A percentile compares a stretch with the other conserved stretches of the same genome.
Evolutionary conservation across 306 rosid genomes (phyloP).

Genomic region (Quercus variabilis): DNA sequence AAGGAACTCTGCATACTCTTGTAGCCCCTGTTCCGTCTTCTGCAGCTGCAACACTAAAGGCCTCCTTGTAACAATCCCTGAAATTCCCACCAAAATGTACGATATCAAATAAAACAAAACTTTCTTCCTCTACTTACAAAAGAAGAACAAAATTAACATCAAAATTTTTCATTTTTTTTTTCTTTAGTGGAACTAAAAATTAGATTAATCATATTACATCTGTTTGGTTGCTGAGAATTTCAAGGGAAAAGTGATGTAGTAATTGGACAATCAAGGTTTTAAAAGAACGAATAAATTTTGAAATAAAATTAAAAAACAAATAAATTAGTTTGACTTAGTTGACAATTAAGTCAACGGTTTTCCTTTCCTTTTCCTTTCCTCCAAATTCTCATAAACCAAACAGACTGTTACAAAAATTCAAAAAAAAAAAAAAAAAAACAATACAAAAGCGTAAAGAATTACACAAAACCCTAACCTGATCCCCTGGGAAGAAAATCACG

Average conservation of each 20-base stretch:
- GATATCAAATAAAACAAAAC: conserved; percentile 5
- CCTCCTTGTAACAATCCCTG: conserved; percentile 95
- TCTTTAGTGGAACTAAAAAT: neutral
- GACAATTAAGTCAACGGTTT: neutral
- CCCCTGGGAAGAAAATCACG: conserved; percentile 92
- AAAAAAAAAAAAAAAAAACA: neutral
- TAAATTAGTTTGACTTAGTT: neutral
- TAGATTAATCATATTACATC: neutral
- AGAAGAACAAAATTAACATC: neutral
- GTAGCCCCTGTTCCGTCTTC: conserved; percentile 46
- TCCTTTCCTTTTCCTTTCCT: neutral
- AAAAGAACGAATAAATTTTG: neutral
- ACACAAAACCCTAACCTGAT: conserved; percentile 47
- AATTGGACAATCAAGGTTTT: neutral
- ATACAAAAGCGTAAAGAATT: neutral
- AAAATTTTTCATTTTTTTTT: neutral
- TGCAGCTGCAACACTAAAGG: conserved; percentile 88
- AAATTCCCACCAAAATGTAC: conserved; percentile 21
- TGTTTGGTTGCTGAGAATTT: neutral
- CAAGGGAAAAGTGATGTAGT: neutral
- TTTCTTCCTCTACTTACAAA: neutral
- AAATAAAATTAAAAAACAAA: neutral
- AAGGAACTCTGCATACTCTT: conserved; percentile 77
- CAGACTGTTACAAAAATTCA: neutral
- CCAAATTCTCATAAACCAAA: conserved; percentile 18